Conservation (phyloP, 495 filamentous ascomycete genomes). For the Penicillium pulvis region DNA sequence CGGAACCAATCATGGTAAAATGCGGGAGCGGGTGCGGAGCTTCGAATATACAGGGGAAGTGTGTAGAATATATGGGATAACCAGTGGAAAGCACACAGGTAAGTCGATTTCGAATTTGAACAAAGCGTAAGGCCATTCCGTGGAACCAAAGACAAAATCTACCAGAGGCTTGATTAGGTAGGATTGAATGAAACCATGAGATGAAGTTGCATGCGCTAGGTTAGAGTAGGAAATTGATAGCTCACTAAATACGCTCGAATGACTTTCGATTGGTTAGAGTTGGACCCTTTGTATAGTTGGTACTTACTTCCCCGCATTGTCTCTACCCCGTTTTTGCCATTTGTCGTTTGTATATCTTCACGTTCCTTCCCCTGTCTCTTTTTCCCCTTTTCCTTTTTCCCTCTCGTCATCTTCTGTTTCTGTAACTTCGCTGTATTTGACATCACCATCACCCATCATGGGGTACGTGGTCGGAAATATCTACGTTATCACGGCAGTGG, state of each 20-base stretch:
- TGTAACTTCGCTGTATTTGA: background rate
- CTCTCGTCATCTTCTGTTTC: background rate
- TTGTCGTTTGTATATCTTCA: background rate
- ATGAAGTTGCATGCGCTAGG: slow-evolving; percentile 26
- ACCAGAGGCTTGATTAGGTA: slow-evolving; percentile 9
- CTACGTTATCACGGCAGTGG: slow-evolving; percentile 34
- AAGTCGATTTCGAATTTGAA: background rate
- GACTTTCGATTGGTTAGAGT: background rate
- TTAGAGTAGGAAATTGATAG: slow-evolving; percentile 2
- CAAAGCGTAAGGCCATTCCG: background rate
- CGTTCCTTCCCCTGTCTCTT: background rate
- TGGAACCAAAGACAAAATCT: background rate
- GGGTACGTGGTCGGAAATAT: slow-evolving; percentile 32
- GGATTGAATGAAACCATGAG: slow-evolving; percentile 30
- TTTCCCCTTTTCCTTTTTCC: background rate
- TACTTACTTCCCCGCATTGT: background rate
- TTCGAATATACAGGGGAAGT: background rate
- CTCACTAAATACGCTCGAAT: no score
- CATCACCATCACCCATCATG: slow-evolving; percentile 15
- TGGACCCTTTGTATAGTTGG: background rate
- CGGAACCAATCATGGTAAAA: slow-evolving; percentile 3
- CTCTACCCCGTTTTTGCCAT: background rate
- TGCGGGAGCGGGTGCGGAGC: background rate
- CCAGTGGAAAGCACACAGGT: background rate
- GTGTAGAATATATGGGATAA: background rate